Base-by-base conservation (phyloP, 106 monocot species). In the Vanilla planifolia region DNA sequence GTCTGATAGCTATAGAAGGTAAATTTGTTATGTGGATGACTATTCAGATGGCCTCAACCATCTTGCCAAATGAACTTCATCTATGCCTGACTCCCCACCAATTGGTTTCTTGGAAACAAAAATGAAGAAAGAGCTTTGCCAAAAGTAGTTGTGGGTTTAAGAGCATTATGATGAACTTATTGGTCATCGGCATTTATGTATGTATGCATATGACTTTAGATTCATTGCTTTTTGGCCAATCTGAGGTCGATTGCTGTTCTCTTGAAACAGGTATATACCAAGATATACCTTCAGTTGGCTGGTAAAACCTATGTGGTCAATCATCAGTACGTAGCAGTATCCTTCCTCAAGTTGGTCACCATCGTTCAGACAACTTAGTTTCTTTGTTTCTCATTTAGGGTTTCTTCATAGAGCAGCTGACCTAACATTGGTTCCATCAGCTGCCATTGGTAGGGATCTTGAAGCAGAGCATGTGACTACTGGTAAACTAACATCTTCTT, bases 241-340 rank as follows among this genome's bases (percentile, higher is more conserved):
- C 22, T n/a, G n/a, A n/a, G 13, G 11, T 50, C 42, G 33, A 42
- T 77, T 45, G 13, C 17, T 21, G 2, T 63, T 21, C 10, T 39
- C 67, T 57, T 48, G 20, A 17, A 21, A 33, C 91, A 98, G 96
- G 62, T 98, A 98, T 43, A 91, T 98, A 60, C 91, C 96, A 2
- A 87, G 91, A 75, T 98, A 98, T 65, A 98, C 84, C 26, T 91
- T 91, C 71, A 98, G 85, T 53, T 98, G 91, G 96, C 68, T 98
- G 73, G 91, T 91, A 56, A 73, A 78, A 61, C 96, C 91, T 20
- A 91, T 88, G 83, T 91, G 96, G 91, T 28, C 69, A 41, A 51
- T 98, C 63, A 91, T 91, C 70, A 87, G 90, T 96, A 77, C 63
- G 79, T 11, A 34, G 7, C 4, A n/a, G n/a, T n/a, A 27, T 16